Base-by-base conservation (phyloP, 768 basidiomycete species). In the Leccinum aurantiacum region DNA sequence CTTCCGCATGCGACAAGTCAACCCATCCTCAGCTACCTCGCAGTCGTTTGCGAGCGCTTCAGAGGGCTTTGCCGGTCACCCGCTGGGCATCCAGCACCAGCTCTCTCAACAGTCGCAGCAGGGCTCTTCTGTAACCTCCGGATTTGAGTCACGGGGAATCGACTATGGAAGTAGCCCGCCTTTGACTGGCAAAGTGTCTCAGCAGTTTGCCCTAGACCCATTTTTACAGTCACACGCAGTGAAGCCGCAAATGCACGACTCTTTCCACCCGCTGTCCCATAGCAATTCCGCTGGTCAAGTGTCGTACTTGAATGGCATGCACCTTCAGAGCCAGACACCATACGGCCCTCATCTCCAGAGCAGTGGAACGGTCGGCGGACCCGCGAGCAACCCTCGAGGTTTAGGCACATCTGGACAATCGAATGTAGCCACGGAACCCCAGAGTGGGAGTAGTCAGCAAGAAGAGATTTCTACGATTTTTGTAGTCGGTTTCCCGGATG, bases 381-480 rank as follows among this genome's bases (percentile, higher is more conserved):
- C 50, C 1, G 64, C 68, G 27, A 63, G 67, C 15, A 53, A 59
- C 54, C 53, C 59, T 29, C 68, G 69, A 53, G 75, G 73, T 47
- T 54, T 77, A 15, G 65, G 67, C 25, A 63, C 71, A 57, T 67
- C 69, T 27, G 63, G 65, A 53, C 75, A 74, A 63, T 53, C 70
- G 56, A 79, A 65, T 65, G 41, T 48, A 5, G 22, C 41, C 19
- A 35, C 53, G 4, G 73, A 74, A 41, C 46, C 66, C 0, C 73
- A 71, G 29, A 51, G 57, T 37, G 72, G 68, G 11, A 60, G 54
- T 49, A 67, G 66, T 49, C 69, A 77, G 41, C 84, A 85, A 59
- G 95, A 97, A 73, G 94, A 96, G 68, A 97, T 97, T 51, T 95
- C 91, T 11, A 97, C 95, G 6, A 95, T 97, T 63, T 99, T 99